Percentiles rank a stretch among this genome's conserved stretches.
These are phyloP conservation scores for Ceratobasidium sp. DNA, from an alignment of 1,284 basidiomycete genomes.

Conservation along the genomic window DNA sequence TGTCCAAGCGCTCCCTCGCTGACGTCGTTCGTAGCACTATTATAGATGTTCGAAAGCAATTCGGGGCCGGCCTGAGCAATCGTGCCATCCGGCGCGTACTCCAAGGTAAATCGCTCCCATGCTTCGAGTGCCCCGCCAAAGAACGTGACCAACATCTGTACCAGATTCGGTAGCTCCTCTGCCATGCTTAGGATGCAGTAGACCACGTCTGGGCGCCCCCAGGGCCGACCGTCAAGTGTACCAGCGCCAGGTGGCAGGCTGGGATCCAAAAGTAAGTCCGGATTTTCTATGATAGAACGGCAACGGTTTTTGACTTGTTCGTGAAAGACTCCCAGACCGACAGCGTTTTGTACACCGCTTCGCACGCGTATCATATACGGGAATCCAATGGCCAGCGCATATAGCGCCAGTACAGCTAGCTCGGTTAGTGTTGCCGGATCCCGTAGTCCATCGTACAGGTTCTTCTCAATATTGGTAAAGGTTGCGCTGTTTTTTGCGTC, in stretches of 20 bases:
- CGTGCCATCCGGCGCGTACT: conserved; percentile 15
- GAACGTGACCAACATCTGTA: conserved; percentile 13
- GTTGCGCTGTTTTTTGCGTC: conserved; percentile 51
- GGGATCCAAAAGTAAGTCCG: conserved; percentile 24
- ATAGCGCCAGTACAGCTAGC: conserved; percentile 56
- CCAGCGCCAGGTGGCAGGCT: background rate
- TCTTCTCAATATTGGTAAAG: conserved; percentile 54
- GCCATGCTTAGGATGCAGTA: background rate
- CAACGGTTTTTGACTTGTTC: conserved; percentile 31
- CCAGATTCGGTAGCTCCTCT: conserved; percentile 3
- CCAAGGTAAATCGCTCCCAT: conserved; percentile 38
- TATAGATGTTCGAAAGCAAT: conserved; percentile 1
- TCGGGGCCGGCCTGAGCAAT: conserved; percentile 21
- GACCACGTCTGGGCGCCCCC: conserved; percentile 9
- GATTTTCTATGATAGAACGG: conserved; percentile 34
- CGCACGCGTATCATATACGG: conserved; percentile 56
- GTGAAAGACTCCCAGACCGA: conserved; percentile 48
- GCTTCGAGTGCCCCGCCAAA: conserved; percentile 22
- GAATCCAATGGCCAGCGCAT: conserved; percentile 54
- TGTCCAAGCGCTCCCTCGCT: conserved; percentile 35
- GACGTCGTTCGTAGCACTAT: conserved; percentile 37
- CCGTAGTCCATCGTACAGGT: conserved; percentile 56
- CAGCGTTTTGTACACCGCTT: conserved; percentile 42
- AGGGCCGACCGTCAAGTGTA: background rate
- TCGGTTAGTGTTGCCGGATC: conserved; percentile 58